A percentile compares a stretch with the other conserved stretches of the same genome.
These are phyloP conservation scores for Amanita subjunquillea DNA, from an alignment of 768 basidiomycete genomes.

Conservation along the genomic window DNA sequence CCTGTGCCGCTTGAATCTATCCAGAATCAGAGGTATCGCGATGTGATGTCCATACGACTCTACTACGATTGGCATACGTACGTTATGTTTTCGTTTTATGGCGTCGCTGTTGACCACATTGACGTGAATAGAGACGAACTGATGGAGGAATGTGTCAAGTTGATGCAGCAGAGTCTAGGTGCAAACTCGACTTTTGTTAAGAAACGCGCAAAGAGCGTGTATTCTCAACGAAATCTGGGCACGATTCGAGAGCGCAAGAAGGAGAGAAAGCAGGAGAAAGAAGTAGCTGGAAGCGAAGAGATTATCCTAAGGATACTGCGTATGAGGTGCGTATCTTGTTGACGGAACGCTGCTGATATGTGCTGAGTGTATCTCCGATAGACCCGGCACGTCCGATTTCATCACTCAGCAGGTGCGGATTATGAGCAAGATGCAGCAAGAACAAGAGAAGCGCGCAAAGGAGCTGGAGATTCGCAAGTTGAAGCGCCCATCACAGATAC, in stretches of 20 bases:
- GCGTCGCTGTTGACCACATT: slow-evolving; percentile 7
- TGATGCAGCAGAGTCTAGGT: slow-evolving; percentile 84
- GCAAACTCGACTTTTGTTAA: slow-evolving; percentile 58
- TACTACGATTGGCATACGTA: slow-evolving; percentile 97
- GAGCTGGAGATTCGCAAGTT: slow-evolving; percentile 45
- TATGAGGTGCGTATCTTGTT: slow-evolving; percentile 58
- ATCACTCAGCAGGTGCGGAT: slow-evolving; percentile 82
- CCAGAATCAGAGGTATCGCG: slow-evolving; percentile 92
- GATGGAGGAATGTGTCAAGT: slow-evolving; percentile 92
- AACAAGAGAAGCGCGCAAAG: slow-evolving; percentile 66
- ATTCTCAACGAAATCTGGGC: slow-evolving; percentile 86
- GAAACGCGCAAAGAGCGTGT: slow-evolving; percentile 89
- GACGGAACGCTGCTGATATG: not conserved
- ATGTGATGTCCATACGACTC: slow-evolving; percentile 78
- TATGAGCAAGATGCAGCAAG: slow-evolving; percentile 71
- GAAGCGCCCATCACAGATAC: slow-evolving; percentile 31
- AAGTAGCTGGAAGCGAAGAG: slow-evolving; percentile 67
- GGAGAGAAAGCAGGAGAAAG: slow-evolving; percentile 78
- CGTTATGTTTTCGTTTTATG: slow-evolving; percentile 14
- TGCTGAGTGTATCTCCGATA: slow-evolving; percentile 15
- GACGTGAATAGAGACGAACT: slow-evolving; percentile 48
- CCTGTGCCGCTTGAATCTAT: slow-evolving; percentile 78
- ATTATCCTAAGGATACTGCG: slow-evolving; percentile 90
- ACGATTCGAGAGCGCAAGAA: slow-evolving; percentile 92
- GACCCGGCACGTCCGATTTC: slow-evolving; percentile 76